Base-by-base conservation (phyloP, 768 basidiomycete species). In the Leccinum uliginosum region DNA sequence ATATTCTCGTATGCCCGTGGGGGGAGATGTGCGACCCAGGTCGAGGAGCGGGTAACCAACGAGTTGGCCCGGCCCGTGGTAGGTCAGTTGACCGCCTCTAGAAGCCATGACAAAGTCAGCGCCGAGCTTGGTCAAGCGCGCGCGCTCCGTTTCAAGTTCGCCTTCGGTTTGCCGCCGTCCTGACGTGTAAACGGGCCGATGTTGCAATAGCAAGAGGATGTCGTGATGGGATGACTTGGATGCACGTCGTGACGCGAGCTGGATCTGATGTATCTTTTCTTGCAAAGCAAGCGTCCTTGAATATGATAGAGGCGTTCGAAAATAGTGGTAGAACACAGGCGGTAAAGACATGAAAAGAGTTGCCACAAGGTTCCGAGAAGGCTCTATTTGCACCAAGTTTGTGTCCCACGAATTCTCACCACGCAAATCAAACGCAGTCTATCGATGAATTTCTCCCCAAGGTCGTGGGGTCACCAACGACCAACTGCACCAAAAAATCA, bases 41-140 rank as follows among this genome's bases (percentile, higher is more conserved):
- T 98, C 96, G 51, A 98, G 78, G 51, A 98, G 78, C 2, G 94
- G 93, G 69, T 99, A 99, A 27, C 94, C 97, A 15, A 98, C 90
- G 65, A 99, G 78, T 73, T 99, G 97, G 6, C 97, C 97, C 2
- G 97, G 95, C 0, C 97, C 97, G 71, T 99, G 97, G 72, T 92
- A 99, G 2, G 97, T 99, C 56, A 93, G 80, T 74, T 98, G 87
- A 3, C 97, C 97, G 14, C 97, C 97, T 53, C 97, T 80, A 53
- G 83, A 79, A 3, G 93, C 85, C 23, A 83, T 75, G 38, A 90
- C 81, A 65, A 95, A 95, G 67, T 97, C 92, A 0, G 96, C 96
- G 24, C 96, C 96, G 23, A 92, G 76, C 29, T 76, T 67, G 3
- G 79, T 82, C n/a, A 98, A 75, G 21, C 90, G 84, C 38, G 70